Evolutionary conservation across 257 asterid species (phyloP).

Genomic region (Nicotiana knightiana): DNA sequence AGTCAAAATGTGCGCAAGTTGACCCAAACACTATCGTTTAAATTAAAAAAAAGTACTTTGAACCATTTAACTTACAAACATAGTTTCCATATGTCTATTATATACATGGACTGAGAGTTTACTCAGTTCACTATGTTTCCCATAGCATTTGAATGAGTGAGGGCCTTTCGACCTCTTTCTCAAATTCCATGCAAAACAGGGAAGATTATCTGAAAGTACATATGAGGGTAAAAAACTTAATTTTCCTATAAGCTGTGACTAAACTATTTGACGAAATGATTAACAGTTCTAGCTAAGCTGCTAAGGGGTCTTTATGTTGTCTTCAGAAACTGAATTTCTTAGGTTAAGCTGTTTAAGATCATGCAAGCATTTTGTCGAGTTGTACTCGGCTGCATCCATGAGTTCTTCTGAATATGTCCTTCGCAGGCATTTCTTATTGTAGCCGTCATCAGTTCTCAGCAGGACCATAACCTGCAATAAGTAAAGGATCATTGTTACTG

Average conservation of each 20-base stretch:
- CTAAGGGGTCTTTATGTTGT: background rate
- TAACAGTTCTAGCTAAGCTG: background rate
- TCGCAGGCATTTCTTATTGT: conserved; percentile 9
- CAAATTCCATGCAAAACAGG: background rate
- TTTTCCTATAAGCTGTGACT: background rate
- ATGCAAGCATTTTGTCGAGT: conserved; percentile 38
- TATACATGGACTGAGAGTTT: background rate
- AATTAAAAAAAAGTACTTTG: background rate
- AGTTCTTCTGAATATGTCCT: conserved; percentile 50
- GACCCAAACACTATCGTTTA: background rate
- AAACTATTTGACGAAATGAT: background rate
- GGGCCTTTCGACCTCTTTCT: background rate
- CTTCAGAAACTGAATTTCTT: conserved; percentile 14
- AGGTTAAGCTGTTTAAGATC: conserved; percentile 19
- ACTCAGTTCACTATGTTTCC: background rate
- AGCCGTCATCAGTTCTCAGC: conserved; percentile 17
- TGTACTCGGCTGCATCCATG: conserved; percentile 36
- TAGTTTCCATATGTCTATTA: background rate
- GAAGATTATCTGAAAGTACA: background rate
- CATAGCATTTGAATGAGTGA: background rate
- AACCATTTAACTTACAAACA: background rate
- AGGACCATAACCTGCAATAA: conserved; percentile 29
- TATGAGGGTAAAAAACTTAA: background rate
- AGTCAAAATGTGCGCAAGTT: background rate
- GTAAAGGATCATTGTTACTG: background rate